phyloP scores from a whole-genome alignment of 2,329 filamentous ascomycete species.

The Arachnomyces sp. region DNA sequence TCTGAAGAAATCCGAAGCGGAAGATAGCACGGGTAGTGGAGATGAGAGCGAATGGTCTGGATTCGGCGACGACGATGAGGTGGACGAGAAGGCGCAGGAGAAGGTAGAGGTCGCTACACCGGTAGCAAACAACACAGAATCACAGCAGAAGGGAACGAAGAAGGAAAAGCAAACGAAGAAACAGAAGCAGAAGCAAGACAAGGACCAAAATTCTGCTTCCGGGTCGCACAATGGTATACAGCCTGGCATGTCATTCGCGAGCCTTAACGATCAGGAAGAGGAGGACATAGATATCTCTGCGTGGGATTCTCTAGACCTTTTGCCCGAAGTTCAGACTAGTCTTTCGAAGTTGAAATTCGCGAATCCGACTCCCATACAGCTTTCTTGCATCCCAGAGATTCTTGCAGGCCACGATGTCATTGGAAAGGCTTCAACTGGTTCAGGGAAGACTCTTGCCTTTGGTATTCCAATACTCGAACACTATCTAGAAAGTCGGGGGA shows the following conservation, averaged over 20 bases:
- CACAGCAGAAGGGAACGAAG: conserved; percentile 16
- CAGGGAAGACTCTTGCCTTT: conserved; percentile 93
- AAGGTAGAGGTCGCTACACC: conserved; percentile 12
- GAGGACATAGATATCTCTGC: conserved; percentile 63
- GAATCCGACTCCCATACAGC: conserved; percentile 76
- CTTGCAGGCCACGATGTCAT: conserved; percentile 81
- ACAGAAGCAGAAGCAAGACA: conserved; percentile 20
- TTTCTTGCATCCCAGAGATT: conserved; percentile 71
- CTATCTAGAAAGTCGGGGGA: conserved; percentile 53
- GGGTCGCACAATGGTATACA: conserved; percentile 17
- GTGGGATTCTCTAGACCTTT: conserved; percentile 71
- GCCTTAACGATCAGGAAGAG: conserved; percentile 40
- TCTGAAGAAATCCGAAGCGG: conserved; percentile 17
- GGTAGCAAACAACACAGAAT: conserved; percentile 22
- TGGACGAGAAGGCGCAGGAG: conserved; percentile 15
- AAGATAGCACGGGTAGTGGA: conserved; percentile 13
- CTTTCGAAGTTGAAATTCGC: conserved; percentile 73
- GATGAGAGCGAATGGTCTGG: conserved; percentile 55
- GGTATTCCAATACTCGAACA: conserved; percentile 85
- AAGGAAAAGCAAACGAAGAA: conserved; percentile 23
- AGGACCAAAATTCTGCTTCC: conserved; percentile 15
- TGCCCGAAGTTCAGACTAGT: conserved; percentile 61
- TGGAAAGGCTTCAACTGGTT: conserved; percentile 92
- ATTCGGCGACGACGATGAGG: conserved; percentile 49
- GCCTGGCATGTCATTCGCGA: conserved; percentile 28